A percentile compares a stretch with the other conserved stretches of the same genome.
Evolutionary conservation across 1,139 yeast species (phyloP).

Genomic region (Entelexis sorbosivorans): DNA sequence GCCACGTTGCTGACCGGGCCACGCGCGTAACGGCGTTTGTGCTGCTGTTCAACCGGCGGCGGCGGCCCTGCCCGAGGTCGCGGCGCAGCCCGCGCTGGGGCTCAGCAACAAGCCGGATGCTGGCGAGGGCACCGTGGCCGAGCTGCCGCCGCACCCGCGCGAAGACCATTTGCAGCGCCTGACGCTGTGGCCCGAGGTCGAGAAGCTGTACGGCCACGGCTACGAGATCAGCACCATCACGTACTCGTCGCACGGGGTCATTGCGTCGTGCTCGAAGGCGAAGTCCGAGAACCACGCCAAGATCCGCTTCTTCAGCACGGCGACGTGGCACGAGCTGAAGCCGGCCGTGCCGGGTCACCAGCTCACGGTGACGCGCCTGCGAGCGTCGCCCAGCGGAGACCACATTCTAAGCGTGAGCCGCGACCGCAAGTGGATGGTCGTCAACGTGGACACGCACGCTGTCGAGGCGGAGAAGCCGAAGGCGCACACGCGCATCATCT

Average conservation of each 20-base stretch:
- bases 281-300: constrained; percentile 78
- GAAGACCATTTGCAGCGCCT: constrained; percentile 67
- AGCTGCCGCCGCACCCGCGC: constrained; percentile 17
- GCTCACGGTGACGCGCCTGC: constrained; percentile 72
- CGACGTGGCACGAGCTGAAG: constrained; percentile 47
- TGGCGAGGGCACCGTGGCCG: constrained; percentile 14
- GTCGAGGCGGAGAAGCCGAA: constrained; percentile 35
- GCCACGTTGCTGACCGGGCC: too few relatives aligned
- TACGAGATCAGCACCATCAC: constrained; percentile 81
- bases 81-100: constrained; percentile 87
- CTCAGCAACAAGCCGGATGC: constrained; percentile 58
- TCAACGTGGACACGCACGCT: constrained; percentile 45
- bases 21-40: too few relatives aligned
- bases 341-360: constrained; percentile 54
- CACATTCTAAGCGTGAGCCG: constrained; percentile 74
- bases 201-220: constrained; percentile 94
- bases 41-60: too few relatives aligned
- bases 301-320: constrained; percentile 57
- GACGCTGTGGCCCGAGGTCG: constrained; percentile 89
- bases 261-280: constrained; percentile 60
- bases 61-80: constrained; percentile 48
- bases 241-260: constrained; percentile 40
- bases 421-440: constrained; percentile 75
- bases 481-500: constrained; percentile 83
- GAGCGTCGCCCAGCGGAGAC: constrained; percentile 61